Base-by-base conservation (phyloP, 768 basidiomycete genomes). In the Xerocomellus intermedius region DNA sequence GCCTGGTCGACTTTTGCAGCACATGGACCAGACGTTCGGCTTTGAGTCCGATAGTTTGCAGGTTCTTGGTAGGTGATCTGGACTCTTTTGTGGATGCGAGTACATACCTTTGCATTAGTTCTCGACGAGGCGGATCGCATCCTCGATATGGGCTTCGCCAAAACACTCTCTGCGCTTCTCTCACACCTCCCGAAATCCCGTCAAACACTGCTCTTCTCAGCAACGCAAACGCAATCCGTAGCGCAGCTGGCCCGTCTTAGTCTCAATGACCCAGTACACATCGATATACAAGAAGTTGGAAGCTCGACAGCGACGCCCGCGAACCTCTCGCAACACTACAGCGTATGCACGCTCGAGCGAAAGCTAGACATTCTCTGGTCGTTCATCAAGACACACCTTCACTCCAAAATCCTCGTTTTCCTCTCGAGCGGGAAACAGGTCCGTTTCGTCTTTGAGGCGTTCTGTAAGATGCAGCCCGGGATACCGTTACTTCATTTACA, bases 121-220 rank as follows among this genome's bases (percentile, higher is more conserved):
- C 84, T 98, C 35, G 96, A 98, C 64, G 96, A 98, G 77, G 96
- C 96, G 9, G 96, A 98, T 67, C 85, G 96, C 21, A 91, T 98
- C 47, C 82, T 98, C 19, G 96, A 98, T 70, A 91, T 98, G 89
- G 96, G 96, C 6, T 98, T 98, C 71, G 78, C 89, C 17, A 84
- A 85, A 38, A 93, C 95, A 0, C 76, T 98, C 3, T 84, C 92
- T 24, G 96, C 96, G 5, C 86, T 98, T 49, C 79, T 98, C n/a
- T 82, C 82, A 0, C 94, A 98, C 67, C 85, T 98, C 16, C 93
- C 96, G 0, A 87, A 86, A 73, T 83, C 86, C 14, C 89, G 96
- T 9, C 96, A 98, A 76, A 98, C 96, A 1, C 79, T 98, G 36
- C 85, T 98, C 50, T 98, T 98, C 75, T 97, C 94, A 16, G 96